Evolutionary conservation across 495 filamentous ascomycete species (phyloP).

Genomic region (Aspergillus taichungensis): DNA sequence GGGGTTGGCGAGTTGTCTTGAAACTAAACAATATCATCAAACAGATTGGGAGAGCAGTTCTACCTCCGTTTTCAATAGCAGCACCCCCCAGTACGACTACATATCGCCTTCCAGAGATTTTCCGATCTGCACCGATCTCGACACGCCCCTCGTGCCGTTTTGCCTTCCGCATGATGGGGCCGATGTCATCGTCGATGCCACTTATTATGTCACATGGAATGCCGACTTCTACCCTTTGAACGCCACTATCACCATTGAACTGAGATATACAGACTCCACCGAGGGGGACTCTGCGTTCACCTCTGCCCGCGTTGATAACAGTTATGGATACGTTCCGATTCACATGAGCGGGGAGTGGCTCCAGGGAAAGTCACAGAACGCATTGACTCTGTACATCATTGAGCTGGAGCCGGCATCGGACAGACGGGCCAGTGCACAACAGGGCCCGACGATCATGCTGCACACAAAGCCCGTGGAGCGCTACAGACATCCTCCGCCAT

Average conservation of each 20-base stretch:
- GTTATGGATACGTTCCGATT: conserved; percentile 27
- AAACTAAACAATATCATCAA: background rate
- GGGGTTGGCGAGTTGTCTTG: background rate
- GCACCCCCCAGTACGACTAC: background rate
- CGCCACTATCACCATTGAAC: conserved; percentile 30
- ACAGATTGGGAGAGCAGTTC: background rate
- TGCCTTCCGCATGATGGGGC: conserved; percentile 29
- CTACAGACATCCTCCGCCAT: conserved; percentile 16
- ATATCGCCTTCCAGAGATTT: conserved; percentile 52
- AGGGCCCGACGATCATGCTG: conserved; percentile 20
- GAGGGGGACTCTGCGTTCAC: conserved; percentile 27
- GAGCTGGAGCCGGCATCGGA: conserved; percentile 18
- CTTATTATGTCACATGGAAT: conserved; percentile 40
- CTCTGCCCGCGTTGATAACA: conserved; percentile 28
- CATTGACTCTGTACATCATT: conserved; percentile 23
- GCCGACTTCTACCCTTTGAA: conserved; percentile 29
- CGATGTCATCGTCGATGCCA: conserved; percentile 28
- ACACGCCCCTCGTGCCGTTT: conserved; percentile 22
- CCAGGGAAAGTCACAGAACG: conserved; percentile 20
- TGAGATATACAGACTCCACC: conserved; percentile 22
- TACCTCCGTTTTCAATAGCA: conserved; percentile 1
- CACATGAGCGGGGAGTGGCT: conserved; percentile 28
- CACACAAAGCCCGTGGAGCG: conserved; percentile 15
- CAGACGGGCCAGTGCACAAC: conserved; percentile 15
- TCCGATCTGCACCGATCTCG: conserved; percentile 20